Conservation (phyloP, 306 rosid genomes). For the Lupinus albus region DNA sequence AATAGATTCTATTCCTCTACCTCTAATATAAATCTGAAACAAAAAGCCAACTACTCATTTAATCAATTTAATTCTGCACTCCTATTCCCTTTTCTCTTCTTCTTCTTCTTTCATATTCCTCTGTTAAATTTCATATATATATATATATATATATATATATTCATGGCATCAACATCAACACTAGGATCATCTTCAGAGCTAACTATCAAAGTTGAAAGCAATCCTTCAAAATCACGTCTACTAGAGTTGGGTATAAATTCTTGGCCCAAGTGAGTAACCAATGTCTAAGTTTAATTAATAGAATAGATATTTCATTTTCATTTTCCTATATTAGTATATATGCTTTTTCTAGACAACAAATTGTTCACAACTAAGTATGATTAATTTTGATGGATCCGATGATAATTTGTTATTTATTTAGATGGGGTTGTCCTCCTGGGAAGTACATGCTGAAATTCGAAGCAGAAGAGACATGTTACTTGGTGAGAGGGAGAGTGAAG, state of each 20-base stretch:
- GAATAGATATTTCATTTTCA: background rate
- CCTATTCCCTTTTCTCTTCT: background rate
- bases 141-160: too few relatives aligned
- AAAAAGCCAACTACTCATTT: constrained; percentile 39
- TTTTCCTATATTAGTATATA: background rate
- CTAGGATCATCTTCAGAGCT: constrained; percentile 46
- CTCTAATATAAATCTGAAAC: constrained; percentile 34
- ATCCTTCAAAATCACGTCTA: constrained; percentile 64
- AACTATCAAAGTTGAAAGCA: constrained; percentile 59
- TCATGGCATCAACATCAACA: constrained; percentile 52
- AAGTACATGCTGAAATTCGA: constrained; percentile 75
- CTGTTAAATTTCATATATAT: background rate
- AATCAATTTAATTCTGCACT: too few relatives aligned
- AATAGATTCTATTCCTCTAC: constrained; percentile 36
- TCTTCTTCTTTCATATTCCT: background rate
- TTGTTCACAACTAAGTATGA: background rate
- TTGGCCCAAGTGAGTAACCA: constrained; percentile 73
- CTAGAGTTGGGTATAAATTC: constrained; percentile 66
- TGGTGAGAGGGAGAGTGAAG: constrained; percentile 73
- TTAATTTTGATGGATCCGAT: background rate
- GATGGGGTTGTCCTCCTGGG: constrained; percentile 91
- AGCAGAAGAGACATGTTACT: constrained; percentile 73
- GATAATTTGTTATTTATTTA: constrained; percentile 1
- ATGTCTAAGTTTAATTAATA: background rate
- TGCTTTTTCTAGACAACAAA: too few relatives aligned